Percentiles rank a stretch among this genome's conserved stretches.
phyloP scores from a whole-genome alignment of 768 basidiomycete species.

The Cytidiella melzeri region DNA sequence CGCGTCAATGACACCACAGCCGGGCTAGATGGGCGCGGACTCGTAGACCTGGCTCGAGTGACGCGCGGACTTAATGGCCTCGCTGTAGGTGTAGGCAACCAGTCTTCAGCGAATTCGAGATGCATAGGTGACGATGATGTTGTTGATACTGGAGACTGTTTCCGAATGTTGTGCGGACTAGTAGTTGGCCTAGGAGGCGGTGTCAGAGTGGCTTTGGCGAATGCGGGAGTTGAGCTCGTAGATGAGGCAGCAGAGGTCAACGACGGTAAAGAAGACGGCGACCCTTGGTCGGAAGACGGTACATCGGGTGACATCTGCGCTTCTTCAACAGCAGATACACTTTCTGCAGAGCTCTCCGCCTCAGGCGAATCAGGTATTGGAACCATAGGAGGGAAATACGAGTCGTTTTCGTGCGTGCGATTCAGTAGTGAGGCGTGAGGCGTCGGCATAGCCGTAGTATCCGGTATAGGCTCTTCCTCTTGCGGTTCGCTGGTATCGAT shows the following conservation, averaged over 20 bases:
- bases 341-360: background rate
- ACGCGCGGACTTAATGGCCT: background rate
- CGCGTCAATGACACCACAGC: background rate
- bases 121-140: background rate
- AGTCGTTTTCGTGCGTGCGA: conserved; percentile 2
- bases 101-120: background rate
- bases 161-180: background rate
- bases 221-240: background rate
- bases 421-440: conserved; percentile 1
- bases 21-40: background rate
- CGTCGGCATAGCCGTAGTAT: conserved; percentile 15
- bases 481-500: background rate
- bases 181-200: background rate
- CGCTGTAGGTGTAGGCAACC: background rate
- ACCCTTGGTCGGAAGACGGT: background rate
- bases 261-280: conserved; percentile 10
- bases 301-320: background rate
- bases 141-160: background rate
- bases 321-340: background rate
- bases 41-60: background rate
- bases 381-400: conserved; percentile 13
- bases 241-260: conserved; percentile 15
- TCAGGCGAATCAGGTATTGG: background rate
- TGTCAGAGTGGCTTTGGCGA: background rate
- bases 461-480: conserved; percentile 4